These are phyloP conservation scores for Tarenaya hassleriana DNA, from an alignment of 345 rosid species.

Conservation along the genomic window DNA sequence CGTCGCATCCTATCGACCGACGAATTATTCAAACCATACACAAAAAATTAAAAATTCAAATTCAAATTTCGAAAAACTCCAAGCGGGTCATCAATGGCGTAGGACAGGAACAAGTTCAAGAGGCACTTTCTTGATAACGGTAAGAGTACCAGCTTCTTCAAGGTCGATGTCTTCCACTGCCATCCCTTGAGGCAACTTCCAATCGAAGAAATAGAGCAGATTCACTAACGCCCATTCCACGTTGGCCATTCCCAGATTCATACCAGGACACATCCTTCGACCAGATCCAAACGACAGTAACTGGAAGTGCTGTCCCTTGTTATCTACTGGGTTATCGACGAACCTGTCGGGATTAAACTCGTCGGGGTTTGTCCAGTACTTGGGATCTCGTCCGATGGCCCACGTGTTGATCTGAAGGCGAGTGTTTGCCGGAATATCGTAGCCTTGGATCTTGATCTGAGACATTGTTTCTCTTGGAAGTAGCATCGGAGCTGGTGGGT, in stretches of 20 bases:
- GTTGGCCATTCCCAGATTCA: slow-evolving; percentile 19
- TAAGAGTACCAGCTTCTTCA: slow-evolving; percentile 21
- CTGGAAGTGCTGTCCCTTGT: slow-evolving; percentile 37
- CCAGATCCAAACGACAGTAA: slow-evolving; percentile 49
- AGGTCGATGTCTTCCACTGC: slow-evolving; percentile 19
- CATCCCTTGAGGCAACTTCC: slow-evolving; percentile 24
- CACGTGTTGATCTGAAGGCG: slow-evolving; percentile 41
- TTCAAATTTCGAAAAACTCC: background rate
- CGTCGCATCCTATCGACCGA: too few species aligned
- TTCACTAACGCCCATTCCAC: slow-evolving; percentile 19
- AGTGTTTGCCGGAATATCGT: slow-evolving; percentile 39
- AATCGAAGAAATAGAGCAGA: slow-evolving; percentile 27
- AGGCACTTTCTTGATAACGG: slow-evolving; percentile 30
- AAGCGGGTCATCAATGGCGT: background rate
- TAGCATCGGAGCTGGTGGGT: slow-evolving; percentile 42
- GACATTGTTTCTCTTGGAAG: slow-evolving; percentile 37
- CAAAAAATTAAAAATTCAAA: too few species aligned
- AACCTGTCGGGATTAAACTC: slow-evolving; percentile 50
- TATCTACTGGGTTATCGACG: slow-evolving; percentile 28
- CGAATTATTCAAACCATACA: too few species aligned
- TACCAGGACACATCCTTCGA: slow-evolving; percentile 48
- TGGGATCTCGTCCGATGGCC: slow-evolving; percentile 43
- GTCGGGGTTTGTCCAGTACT: slow-evolving; percentile 40
- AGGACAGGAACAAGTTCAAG: slow-evolving; percentile 19
- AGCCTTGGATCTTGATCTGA: slow-evolving; percentile 34